A percentile compares a stretch with the other conserved stretches of the same genome.
These are phyloP conservation scores for Phoenix dactylifera DNA, from an alignment of 176 grass and related monocot genomes.

Conservation along the genomic window DNA sequence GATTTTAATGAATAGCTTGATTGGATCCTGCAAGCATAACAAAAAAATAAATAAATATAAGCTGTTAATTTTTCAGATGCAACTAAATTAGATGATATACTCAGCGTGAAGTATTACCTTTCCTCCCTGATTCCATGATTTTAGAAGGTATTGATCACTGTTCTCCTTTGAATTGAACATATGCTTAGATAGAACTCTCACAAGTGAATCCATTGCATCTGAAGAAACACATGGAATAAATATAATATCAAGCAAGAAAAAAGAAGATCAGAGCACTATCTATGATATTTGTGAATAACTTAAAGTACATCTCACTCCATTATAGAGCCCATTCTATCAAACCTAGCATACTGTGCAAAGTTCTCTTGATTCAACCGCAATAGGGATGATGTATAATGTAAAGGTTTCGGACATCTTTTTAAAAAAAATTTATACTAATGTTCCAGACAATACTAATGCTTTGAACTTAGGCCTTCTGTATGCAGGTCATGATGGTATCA, in stretches of 20 bases:
- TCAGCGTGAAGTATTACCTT: slow-evolving; percentile 19
- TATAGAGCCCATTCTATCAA: too few relatives aligned
- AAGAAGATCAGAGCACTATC: neutral
- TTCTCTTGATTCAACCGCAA: too few relatives aligned
- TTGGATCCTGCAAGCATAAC: slow-evolving; percentile 37
- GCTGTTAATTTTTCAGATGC: too few relatives aligned
- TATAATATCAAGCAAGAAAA: neutral
- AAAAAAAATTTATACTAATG: too few relatives aligned
- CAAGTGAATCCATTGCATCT: slow-evolving; percentile 61
- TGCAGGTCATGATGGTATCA: too few relatives aligned
- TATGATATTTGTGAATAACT: too few relatives aligned
- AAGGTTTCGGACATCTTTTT: too few relatives aligned
- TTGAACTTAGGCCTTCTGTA: too few relatives aligned
- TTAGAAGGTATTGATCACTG: slow-evolving; percentile 35
- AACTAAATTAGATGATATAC: neutral
- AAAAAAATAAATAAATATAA: neutral
- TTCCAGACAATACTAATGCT: too few relatives aligned
- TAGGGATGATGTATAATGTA: too few relatives aligned
- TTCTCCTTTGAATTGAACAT: slow-evolving; percentile 74
- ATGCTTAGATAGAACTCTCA: slow-evolving; percentile 50
- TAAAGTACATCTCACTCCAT: too few relatives aligned
- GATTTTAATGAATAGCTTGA: slow-evolving; percentile 46
- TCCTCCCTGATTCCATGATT: slow-evolving; percentile 27
- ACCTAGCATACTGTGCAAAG: too few relatives aligned
- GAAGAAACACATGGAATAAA: slow-evolving; percentile 3